Evolutionary conservation across 2,329 filamentous ascomycete genomes (phyloP).

Genomic region (Lachnum nothofagi): DNA sequence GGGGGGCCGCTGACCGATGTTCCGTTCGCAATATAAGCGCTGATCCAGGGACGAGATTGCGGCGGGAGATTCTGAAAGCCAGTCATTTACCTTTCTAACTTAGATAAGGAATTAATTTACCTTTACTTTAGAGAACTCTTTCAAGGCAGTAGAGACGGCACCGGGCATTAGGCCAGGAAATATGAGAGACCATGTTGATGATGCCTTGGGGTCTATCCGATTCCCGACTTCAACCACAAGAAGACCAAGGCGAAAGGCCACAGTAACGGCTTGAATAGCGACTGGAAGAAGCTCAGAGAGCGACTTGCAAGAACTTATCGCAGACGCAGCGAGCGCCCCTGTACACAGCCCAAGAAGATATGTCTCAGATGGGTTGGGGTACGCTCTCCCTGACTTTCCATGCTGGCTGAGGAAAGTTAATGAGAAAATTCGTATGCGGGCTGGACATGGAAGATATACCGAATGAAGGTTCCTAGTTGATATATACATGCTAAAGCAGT

Average conservation of each 20-base stretch:
- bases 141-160: neutral
- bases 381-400: neutral
- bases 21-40: neutral
- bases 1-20: neutral
- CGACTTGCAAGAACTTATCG: conserved; percentile 22
- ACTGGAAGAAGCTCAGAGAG: conserved; percentile 23
- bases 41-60: neutral
- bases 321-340: conserved; percentile 27
- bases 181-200: neutral
- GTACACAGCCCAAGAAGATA: conserved; percentile 25
- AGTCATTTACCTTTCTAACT: neutral
- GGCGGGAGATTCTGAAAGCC: neutral
- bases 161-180: neutral
- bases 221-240: neutral
- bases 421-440: neutral
- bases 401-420: neutral
- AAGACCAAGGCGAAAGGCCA: conserved; percentile 26
- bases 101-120: neutral
- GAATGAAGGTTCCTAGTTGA: neutral
- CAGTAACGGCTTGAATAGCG: conserved; percentile 24
- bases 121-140: neutral
- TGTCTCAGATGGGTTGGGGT: neutral
- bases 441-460: neutral
- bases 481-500: neutral
- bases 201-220: neutral